These are phyloP conservation scores for Paecilomyces dactylethromorphus DNA, from an alignment of 2,329 filamentous ascomycete genomes.

Conservation along the genomic window DNA sequence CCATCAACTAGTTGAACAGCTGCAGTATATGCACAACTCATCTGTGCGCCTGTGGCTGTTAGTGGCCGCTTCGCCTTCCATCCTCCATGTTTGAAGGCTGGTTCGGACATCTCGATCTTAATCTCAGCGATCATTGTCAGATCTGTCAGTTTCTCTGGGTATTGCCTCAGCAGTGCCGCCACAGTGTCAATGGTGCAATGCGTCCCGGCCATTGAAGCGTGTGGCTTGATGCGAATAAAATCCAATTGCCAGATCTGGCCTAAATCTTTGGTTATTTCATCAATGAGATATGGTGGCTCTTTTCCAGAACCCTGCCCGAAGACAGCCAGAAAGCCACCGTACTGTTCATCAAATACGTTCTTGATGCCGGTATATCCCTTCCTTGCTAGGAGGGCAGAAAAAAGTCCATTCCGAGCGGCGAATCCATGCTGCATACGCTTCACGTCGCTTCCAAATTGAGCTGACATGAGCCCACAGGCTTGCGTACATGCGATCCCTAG, in stretches of 20 bases:
- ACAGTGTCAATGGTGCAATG: conserved; percentile 32
- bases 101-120: conserved; percentile 29
- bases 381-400: conserved; percentile 32
- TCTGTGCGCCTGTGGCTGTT: conserved; percentile 32
- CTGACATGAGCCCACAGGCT: conserved; percentile 35
- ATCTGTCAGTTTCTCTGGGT: conserved; percentile 16
- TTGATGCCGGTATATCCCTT: conserved; percentile 38
- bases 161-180: conserved; percentile 19
- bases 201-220: conserved; percentile 30
- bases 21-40: conserved; percentile 30
- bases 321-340: conserved; percentile 32
- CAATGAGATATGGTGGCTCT: conserved; percentile 17
- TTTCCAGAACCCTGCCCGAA: conserved; percentile 14
- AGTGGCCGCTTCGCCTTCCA: conserved; percentile 28
- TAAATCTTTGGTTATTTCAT: conserved; percentile 25
- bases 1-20: conserved; percentile 33
- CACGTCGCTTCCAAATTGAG: conserved; percentile 37
- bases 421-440: conserved; percentile 45
- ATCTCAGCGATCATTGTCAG: conserved; percentile 5
- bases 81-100: conserved; percentile 29
- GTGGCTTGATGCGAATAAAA: conserved; percentile 31
- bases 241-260: conserved; percentile 31
- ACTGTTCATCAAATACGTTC: conserved; percentile 34
- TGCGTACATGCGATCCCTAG: conserved; percentile 38
- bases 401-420: conserved; percentile 37